Evolutionary conservation across 2,329 filamentous ascomycete genomes (phyloP).

Genomic region (Hortaea werneckii): DNA sequence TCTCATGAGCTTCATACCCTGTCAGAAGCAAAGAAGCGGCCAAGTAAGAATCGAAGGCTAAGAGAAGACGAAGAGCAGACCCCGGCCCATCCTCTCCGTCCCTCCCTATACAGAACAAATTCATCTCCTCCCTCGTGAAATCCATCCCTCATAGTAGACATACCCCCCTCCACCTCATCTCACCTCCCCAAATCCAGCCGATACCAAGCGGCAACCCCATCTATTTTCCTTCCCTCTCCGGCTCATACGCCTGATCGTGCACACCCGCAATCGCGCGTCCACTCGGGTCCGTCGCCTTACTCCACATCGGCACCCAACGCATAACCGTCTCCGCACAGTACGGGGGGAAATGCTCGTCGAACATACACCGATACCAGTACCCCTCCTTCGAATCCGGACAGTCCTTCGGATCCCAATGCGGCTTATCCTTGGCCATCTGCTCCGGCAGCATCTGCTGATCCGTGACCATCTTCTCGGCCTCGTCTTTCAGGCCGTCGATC

Average conservation of each 20-base stretch:
- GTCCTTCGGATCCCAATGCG: constrained; percentile 77
- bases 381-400: constrained; percentile 95
- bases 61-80: too few species aligned
- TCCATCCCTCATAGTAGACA: too few species aligned
- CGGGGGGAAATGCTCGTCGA: constrained; percentile 94
- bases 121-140: too few species aligned
- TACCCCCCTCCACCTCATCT: too few species aligned
- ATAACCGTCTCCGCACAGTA: constrained; percentile 86
- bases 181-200: too few species aligned
- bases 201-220: too few species aligned
- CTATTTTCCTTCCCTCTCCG: constrained; percentile 1
- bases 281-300: constrained; percentile 87
- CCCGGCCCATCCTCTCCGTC: too few species aligned
- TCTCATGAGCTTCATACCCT: too few species aligned
- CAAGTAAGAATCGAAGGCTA: too few species aligned
- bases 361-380: constrained; percentile 98
- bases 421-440: constrained; percentile 71
- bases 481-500: constrained; percentile 96
- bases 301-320: constrained; percentile 97
- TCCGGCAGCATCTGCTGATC: constrained; percentile 73
- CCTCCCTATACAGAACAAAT: too few species aligned
- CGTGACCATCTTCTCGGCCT: constrained; percentile 76
- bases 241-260: constrained; percentile 26
- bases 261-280: constrained; percentile 49
- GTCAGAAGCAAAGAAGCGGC: too few species aligned